A percentile compares a stretch with the other conserved stretches of the same genome.
Evolutionary conservation across 805 yeast genomes (phyloP).

Genomic region (Spathaspora girioi): DNA sequence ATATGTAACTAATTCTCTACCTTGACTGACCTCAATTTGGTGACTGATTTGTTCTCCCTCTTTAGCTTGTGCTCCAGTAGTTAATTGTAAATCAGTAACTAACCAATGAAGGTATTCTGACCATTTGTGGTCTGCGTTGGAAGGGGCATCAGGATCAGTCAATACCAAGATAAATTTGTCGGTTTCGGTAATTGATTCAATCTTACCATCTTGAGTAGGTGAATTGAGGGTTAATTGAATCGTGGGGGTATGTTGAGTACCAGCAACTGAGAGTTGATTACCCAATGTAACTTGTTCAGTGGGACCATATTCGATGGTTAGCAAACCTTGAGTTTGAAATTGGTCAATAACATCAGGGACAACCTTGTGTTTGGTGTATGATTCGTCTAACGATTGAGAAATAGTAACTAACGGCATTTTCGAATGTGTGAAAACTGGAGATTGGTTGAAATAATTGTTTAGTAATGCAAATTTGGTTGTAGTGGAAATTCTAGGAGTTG

Average conservation of each 20-base stretch:
- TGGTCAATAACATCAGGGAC: constrained; percentile 52
- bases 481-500: background rate
- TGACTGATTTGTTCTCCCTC: constrained; percentile 17
- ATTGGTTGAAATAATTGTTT: background rate
- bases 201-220: constrained; percentile 38
- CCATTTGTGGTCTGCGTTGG: constrained; percentile 79
- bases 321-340: constrained; percentile 49
- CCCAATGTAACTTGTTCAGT: constrained; percentile 77
- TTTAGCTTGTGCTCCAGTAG: constrained; percentile 26
- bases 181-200: constrained; percentile 34
- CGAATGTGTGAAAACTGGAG: constrained; percentile 4
- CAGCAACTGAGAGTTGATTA: constrained; percentile 59
- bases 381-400: constrained; percentile 51
- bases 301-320: constrained; percentile 54
- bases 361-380: constrained; percentile 45
- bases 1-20: constrained; percentile 50
- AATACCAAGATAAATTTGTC: constrained; percentile 70
- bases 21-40: constrained; percentile 32
- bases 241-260: constrained; percentile 65
- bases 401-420: constrained; percentile 48
- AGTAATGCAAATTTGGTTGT: background rate
- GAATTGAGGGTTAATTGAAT: constrained; percentile 62
- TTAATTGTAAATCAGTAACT: constrained; percentile 48
- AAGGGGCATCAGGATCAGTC: constrained; percentile 95
- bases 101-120: constrained; percentile 83